Conservation (phyloP, 179 eudicot species). For the Patellifolia procumbens region DNA sequence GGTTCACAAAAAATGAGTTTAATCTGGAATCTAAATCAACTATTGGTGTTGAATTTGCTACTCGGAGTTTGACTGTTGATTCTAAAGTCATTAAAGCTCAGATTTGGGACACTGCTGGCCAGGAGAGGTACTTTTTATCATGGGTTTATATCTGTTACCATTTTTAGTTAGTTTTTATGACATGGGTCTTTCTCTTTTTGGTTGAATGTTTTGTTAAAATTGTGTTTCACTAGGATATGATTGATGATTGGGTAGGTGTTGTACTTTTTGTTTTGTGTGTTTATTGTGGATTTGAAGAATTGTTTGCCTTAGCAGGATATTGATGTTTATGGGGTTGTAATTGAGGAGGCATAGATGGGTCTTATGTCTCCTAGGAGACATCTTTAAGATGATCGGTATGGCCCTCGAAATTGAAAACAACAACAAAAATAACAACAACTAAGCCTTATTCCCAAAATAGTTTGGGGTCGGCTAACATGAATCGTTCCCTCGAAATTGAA, state of each 20-base stretch:
- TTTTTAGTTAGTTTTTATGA: not conserved
- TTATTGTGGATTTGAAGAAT: not conserved
- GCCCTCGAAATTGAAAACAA: too few species aligned
- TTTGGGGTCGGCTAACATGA: too few species aligned
- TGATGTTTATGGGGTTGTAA: not conserved
- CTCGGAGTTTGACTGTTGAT: conserved; percentile 46
- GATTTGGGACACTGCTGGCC: conserved; percentile 83
- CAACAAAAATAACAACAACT: too few species aligned
- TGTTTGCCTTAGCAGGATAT: not conserved
- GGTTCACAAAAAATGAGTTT: conserved; percentile 69
- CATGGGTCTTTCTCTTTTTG: not conserved
- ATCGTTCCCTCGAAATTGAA: not conserved
- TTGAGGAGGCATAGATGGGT: not conserved
- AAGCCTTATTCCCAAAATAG: too few species aligned
- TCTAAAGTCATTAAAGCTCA: conserved; percentile 68
- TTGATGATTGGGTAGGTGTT: not conserved
- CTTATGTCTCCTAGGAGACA: not conserved
- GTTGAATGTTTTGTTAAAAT: not conserved
- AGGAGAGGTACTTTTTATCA: conserved; percentile 43
- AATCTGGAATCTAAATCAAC: conserved; percentile 74
- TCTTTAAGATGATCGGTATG: not conserved
- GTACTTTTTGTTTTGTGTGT: not conserved
- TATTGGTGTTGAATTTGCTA: conserved; percentile 74
- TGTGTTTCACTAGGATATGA: not conserved
- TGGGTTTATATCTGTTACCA: conserved; percentile 4